phyloP scores from a whole-genome alignment of 2,329 filamentous ascomycete species.

The Myriosclerotinia duriaeana region DNA sequence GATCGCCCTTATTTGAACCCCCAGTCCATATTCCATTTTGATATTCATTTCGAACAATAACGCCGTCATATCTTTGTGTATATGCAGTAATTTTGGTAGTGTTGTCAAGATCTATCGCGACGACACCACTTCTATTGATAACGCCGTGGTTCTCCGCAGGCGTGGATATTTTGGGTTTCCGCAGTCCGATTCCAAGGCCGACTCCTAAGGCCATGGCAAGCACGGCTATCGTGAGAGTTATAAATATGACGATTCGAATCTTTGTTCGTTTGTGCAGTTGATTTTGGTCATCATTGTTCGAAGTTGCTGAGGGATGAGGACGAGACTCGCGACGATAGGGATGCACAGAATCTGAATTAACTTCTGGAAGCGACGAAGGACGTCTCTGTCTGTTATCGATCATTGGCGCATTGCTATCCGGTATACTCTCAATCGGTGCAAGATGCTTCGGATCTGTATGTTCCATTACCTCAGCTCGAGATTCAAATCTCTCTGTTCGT shows the following conservation, averaged over 20 bases:
- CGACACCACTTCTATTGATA: conserved; percentile 7
- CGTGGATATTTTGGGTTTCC: not conserved
- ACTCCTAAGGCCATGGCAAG: not conserved
- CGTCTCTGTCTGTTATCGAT: not conserved
- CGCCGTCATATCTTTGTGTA: conserved; percentile 9
- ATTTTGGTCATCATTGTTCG: not conserved
- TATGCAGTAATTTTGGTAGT: conserved; percentile 6
- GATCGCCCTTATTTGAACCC: not conserved
- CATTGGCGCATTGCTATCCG: conserved; percentile 3
- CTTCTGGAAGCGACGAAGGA: conserved; percentile 10
- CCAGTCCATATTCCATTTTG: not conserved
- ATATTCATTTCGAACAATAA: conserved; percentile 3
- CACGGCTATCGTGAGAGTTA: not conserved
- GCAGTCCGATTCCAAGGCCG: not conserved
- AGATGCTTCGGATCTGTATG: conserved; percentile 9
- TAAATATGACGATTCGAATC: not conserved
- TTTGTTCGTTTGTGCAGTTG: not conserved
- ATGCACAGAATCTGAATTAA: not conserved
- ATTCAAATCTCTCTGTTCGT: not conserved
- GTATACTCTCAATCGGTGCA: not conserved
- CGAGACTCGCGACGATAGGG: not conserved
- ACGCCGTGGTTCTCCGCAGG: not conserved
- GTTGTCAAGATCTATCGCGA: conserved; percentile 11
- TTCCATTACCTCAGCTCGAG: conserved; percentile 6
- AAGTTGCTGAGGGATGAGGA: no score